Evolutionary conservation across 2,329 filamentous ascomycete genomes (phyloP), one percentile per base, ranked within the genome.

Genomic region (Arthrobotrys conoides): DNA sequence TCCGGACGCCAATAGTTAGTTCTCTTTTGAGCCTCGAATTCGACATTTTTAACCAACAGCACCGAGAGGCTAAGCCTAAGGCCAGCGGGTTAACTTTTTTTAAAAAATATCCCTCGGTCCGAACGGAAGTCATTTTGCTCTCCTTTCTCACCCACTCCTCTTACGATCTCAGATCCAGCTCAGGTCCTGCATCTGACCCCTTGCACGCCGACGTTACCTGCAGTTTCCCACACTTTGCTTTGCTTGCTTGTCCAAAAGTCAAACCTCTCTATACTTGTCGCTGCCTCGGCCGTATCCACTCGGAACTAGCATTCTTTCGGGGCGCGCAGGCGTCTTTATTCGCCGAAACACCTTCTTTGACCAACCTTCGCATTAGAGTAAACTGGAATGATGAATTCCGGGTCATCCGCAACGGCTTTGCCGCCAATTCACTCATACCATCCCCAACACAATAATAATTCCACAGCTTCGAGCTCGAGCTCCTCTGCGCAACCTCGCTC

Each of bases 371-470:
- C 12, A 49, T 38, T 18, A 66, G 51, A n/a, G 41, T 22, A 38
- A 6, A 41, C 38, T 59, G 53, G 53, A 22, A 71, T 41, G 24
- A 77, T 71, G 63, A 78, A 67, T 55, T 72, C 68, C 75, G 68
- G 68, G 22, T 38, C 75, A 72, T 78, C 75, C 68, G 75, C 63
- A 8, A 64, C 68, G 75, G 75, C 75, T 36, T 53, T 78, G 46
- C 75, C 75, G 64, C 68, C 68, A n/a, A 78, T 78, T 48, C 68
- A 78, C 55, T 71, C 73, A 20, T 77, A 77, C 61, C 68, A 64
- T 36, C 75, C 68, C 22, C 75, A 67, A 71, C 75, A 46, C 51
- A 53, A 44, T 61, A 44, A 36, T 30, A 20, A 9, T 41, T 38
- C 49, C 12, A 55, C 48, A 51, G 14, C 44, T 30, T 51, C 68